Evolutionary conservation across 2,329 filamentous ascomycete genomes (phyloP).

Genomic region (Ceratocystis albifundus): DNA sequence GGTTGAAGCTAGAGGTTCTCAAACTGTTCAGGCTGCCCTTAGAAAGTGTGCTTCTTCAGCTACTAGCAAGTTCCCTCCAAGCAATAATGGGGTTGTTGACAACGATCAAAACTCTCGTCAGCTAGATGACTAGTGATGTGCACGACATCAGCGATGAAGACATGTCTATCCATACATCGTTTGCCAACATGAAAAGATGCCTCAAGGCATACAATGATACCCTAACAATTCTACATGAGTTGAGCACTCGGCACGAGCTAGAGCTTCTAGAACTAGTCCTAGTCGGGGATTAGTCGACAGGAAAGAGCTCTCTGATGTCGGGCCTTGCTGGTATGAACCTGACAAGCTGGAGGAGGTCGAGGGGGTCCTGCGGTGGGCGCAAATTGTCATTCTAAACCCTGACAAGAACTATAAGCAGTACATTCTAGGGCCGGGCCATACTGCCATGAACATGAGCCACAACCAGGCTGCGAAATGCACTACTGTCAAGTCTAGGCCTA

Average conservation of each 20-base stretch:
- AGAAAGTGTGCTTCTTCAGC: neutral
- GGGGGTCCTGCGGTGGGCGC: conserved; percentile 58
- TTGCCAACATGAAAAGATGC: conserved; percentile 47
- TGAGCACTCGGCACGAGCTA: conserved; percentile 61
- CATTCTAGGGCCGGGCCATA: conserved; percentile 39
- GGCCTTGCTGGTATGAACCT: conserved; percentile 59
- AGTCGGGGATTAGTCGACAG: conserved; percentile 73
- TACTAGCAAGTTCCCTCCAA: neutral
- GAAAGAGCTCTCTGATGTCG: conserved; percentile 61
- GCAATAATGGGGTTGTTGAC: neutral
- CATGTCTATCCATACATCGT: conserved; percentile 36
- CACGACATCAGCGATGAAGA: conserved; percentile 27
- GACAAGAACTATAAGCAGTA: conserved; percentile 41
- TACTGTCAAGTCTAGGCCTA: conserved; percentile 65
- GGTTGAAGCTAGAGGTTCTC: neutral
- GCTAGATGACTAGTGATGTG: conserved; percentile 1
- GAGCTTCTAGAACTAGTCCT: conserved; percentile 69
- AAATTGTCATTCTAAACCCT: conserved; percentile 66
- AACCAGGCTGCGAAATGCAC: conserved; percentile 34
- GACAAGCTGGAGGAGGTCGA: conserved; percentile 52
- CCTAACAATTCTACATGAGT: conserved; percentile 54
- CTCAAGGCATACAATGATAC: conserved; percentile 55
- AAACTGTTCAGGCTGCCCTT: neutral
- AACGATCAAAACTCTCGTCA: conserved; percentile 4
- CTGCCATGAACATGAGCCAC: conserved; percentile 30